phyloP scores from a whole-genome alignment of 2,329 filamentous ascomycete species.

The Rosellinia necatrix region DNA sequence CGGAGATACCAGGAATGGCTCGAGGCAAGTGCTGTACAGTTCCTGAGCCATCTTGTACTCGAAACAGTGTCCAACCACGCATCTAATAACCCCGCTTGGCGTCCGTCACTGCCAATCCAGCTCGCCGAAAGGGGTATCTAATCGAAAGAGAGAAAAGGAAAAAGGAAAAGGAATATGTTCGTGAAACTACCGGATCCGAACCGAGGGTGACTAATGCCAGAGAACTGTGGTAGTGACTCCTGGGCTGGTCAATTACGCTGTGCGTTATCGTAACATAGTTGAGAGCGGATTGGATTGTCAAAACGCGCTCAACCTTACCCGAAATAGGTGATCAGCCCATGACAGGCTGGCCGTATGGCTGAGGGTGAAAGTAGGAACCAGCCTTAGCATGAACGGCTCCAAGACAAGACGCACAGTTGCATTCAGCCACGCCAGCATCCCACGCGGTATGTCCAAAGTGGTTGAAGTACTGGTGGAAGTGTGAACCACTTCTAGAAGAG shows the following conservation, averaged over 20 bases:
- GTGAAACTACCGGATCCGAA: conserved; percentile 37
- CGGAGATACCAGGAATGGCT: neutral
- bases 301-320: neutral
- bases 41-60: neutral
- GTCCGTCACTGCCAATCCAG: conserved; percentile 20
- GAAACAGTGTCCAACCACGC: neutral
- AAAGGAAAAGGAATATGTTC: conserved; percentile 36
- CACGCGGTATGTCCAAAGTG: conserved; percentile 57
- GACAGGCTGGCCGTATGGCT: conserved; percentile 59
- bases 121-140: conserved; percentile 40
- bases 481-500: conserved; percentile 44
- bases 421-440: conserved; percentile 57
- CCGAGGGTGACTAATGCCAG: conserved; percentile 28
- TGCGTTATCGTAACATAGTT: neutral
- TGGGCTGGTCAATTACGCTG: conserved; percentile 7
- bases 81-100: conserved; percentile 7
- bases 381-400: conserved; percentile 50
- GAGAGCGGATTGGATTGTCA: conserved; percentile 2
- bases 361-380: conserved; percentile 52
- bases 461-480: conserved; percentile 52
- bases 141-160: conserved; percentile 34
- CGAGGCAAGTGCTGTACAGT: neutral
- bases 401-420: conserved; percentile 53
- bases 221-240: conserved; percentile 21
- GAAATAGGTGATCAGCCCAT: conserved; percentile 49